These are phyloP conservation scores for Sporisorium graminicola DNA, from an alignment of 1,284 basidiomycete genomes.

Conservation along the genomic window DNA sequence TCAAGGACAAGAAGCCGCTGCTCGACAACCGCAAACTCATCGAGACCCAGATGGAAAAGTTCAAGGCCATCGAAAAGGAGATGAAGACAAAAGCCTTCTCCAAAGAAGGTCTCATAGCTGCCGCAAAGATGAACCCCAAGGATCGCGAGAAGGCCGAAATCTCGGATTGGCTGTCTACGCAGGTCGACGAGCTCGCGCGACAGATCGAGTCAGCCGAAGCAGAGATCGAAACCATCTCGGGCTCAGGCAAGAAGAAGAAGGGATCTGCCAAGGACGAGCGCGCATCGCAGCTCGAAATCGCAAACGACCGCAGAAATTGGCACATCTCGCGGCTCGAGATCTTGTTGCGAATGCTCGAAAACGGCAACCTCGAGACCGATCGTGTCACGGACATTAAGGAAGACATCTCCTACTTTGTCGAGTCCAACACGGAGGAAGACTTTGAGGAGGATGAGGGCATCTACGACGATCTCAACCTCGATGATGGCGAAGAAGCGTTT, in stretches of 20 bases:
- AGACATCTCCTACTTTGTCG: constrained; percentile 96
- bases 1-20: constrained; percentile 96
- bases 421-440: constrained; percentile 94
- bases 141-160: constrained; percentile 95
- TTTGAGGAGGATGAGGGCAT: constrained; percentile 98
- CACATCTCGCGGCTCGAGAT: constrained; percentile 94
- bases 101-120: constrained; percentile 96
- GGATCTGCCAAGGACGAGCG: constrained; percentile 79
- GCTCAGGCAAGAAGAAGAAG: constrained; percentile 79
- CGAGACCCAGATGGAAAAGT: constrained; percentile 99
- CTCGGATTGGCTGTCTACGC: constrained; percentile 72
- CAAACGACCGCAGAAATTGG: constrained; percentile 96
- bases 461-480: constrained; percentile 97
- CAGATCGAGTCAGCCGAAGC: constrained; percentile 96
- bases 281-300: constrained; percentile 83
- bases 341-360: constrained; percentile 91
- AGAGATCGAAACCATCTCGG: constrained; percentile 89
- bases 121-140: constrained; percentile 93
- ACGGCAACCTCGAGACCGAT: constrained; percentile 87
- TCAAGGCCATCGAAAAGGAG: constrained; percentile 99
- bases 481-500: constrained; percentile 82
- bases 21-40: constrained; percentile 95
- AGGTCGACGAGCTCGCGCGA: constrained; percentile 89
- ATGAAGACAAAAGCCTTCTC: constrained; percentile 99
- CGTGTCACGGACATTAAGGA: constrained; percentile 87